These are phyloP conservation scores for Opeltia flavorubescens DNA, from an alignment of 495 filamentous ascomycete genomes.

Conservation along the genomic window DNA sequence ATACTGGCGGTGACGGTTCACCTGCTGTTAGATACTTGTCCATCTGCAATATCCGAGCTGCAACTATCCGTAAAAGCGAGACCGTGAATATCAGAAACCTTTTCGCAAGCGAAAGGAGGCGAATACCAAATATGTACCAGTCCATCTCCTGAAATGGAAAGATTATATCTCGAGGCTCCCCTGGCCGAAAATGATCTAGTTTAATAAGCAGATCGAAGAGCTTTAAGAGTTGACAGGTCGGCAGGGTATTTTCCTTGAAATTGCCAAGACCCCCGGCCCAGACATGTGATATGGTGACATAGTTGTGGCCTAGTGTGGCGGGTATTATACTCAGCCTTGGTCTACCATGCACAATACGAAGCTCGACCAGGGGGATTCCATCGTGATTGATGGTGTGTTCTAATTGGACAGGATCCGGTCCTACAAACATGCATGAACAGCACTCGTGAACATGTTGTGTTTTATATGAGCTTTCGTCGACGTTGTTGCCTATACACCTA, in stretches of 20 bases:
- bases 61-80: too few species aligned
- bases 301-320: neutral
- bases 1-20: slow-evolving; percentile 2
- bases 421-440: neutral
- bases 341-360: neutral
- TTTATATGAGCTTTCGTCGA: neutral
- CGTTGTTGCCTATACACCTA: neutral
- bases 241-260: slow-evolving; percentile 3
- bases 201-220: neutral
- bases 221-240: slow-evolving; percentile 6
- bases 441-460: neutral
- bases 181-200: neutral
- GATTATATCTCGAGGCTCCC: neutral
- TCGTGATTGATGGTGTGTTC: neutral
- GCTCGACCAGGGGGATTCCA: neutral
- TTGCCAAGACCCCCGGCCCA: slow-evolving; percentile 13
- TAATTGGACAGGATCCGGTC: neutral
- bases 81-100: too few species aligned
- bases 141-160: neutral
- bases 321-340: neutral
- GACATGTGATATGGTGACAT: slow-evolving; percentile 10
- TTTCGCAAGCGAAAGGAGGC: neutral
- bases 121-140: neutral
- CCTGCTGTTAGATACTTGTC: neutral
- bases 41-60: neutral